Conservation (phyloP, 2,329 filamentous ascomycete genomes). For the Fusarium dlaminii region DNA sequence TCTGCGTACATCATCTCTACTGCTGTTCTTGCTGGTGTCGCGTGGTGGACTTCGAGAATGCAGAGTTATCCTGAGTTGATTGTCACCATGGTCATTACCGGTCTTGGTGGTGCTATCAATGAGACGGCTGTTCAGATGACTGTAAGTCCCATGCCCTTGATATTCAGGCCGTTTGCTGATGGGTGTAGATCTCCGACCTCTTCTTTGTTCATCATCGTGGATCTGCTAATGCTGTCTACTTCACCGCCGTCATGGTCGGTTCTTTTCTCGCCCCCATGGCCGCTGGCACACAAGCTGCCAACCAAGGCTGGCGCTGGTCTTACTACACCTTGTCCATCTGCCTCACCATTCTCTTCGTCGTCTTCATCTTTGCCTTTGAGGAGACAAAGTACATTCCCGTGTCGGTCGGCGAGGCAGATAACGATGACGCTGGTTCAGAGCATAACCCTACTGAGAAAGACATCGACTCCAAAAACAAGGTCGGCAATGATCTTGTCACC, state of each 20-base stretch:
- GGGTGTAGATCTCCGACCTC: conserved; percentile 42
- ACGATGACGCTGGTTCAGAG: neutral
- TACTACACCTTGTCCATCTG: conserved; percentile 39
- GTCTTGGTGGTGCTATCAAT: conserved; percentile 52
- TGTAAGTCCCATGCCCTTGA: neutral
- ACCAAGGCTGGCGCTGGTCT: conserved; percentile 40
- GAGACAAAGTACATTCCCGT: conserved; percentile 45
- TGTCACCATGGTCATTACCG: conserved; percentile 41
- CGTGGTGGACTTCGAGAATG: conserved; percentile 40
- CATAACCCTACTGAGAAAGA: neutral
- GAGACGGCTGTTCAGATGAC: conserved; percentile 53
- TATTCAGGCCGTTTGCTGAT: neutral
- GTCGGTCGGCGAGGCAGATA: neutral
- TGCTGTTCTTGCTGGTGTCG: conserved; percentile 34
- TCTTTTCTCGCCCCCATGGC: conserved; percentile 46
- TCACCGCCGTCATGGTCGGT: conserved; percentile 46
- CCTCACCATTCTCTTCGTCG: conserved; percentile 33
- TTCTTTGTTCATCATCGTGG: conserved; percentile 48
- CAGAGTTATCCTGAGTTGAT: conserved; percentile 36
- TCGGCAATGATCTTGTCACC: neutral
- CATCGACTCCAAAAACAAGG: neutral
- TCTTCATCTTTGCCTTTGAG: conserved; percentile 41
- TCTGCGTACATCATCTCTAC: conserved; percentile 44
- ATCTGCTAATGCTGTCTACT: conserved; percentile 46
- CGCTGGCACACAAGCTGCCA: conserved; percentile 37